phyloP scores from a whole-genome alignment of 1,139 yeast genomes.

The Trichomonascaceae sp. region DNA sequence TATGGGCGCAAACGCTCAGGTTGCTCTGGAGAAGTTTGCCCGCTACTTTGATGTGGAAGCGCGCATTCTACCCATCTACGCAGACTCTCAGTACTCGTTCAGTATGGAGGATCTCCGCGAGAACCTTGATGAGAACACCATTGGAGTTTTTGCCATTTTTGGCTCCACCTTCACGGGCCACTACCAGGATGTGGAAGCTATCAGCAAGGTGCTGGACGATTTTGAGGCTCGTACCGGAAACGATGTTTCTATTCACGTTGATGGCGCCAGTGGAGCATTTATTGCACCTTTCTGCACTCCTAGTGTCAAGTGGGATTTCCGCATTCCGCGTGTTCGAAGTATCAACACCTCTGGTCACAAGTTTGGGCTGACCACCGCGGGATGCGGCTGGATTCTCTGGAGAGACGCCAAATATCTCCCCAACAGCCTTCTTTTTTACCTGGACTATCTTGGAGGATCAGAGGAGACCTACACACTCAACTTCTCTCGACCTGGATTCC shows the following conservation, averaged over 20 bases:
- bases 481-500: constrained; percentile 88
- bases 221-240: constrained; percentile 55
- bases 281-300: constrained; percentile 78
- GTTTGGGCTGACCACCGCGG: constrained; percentile 81
- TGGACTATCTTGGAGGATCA: constrained; percentile 77
- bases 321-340: constrained; percentile 60
- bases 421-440: constrained; percentile 55
- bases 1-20: constrained; percentile 95
- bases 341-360: constrained; percentile 94
- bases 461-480: constrained; percentile 81
- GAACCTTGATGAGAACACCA: constrained; percentile 76
- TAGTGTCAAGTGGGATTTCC: constrained; percentile 70
- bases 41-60: constrained; percentile 86
- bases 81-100: constrained; percentile 48
- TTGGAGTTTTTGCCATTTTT: constrained; percentile 77
- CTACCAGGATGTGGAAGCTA: constrained; percentile 61
- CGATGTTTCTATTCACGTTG: constrained; percentile 75
- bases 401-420: constrained; percentile 54
- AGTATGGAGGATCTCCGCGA: constrained; percentile 48
- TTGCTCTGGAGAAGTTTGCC: constrained; percentile 88
- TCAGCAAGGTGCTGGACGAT: constrained; percentile 50
- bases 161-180: constrained; percentile 94
- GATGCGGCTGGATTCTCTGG: constrained; percentile 90
- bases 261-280: constrained; percentile 88
- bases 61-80: constrained; percentile 54